Evolutionary conservation across 2,329 filamentous ascomycete species (phyloP).

Genomic region (Exophiala dermatitidis): DNA sequence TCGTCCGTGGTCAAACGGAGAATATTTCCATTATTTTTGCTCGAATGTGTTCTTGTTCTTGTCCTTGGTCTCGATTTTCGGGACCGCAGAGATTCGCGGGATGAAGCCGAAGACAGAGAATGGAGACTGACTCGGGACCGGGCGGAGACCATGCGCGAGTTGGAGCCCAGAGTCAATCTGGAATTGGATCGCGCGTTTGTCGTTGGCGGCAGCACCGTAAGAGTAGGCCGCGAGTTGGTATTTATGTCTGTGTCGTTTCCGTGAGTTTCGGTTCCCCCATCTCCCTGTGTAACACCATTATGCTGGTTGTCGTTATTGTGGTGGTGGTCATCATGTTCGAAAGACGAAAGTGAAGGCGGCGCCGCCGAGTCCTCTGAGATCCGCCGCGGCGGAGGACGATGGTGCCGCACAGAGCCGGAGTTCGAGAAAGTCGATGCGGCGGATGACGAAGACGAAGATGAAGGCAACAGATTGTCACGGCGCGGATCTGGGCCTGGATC

Average conservation of each 20-base stretch:
- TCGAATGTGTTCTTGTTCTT: neutral
- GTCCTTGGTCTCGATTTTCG: neutral
- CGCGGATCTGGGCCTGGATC: too few species aligned
- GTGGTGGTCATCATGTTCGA: conserved; percentile 3
- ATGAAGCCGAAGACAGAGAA: neutral
- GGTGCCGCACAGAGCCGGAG: conserved; percentile 16
- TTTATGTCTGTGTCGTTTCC: conserved; percentile 6
- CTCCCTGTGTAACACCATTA: too few species aligned
- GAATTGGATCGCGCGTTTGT: conserved; percentile 6
- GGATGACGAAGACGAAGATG: conserved; percentile 3
- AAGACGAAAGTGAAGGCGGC: conserved; percentile 15
- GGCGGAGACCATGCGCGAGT: conserved; percentile 16
- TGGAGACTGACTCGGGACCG: conserved; percentile 9
- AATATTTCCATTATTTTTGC: conserved; percentile 11
- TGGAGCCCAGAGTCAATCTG: conserved; percentile 4
- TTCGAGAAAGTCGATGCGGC: conserved; percentile 15
- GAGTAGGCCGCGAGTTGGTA: neutral
- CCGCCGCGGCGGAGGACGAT: conserved; percentile 13
- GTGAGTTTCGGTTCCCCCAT: neutral
- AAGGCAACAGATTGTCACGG: neutral
- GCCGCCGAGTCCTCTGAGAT: conserved; percentile 23
- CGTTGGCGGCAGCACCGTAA: conserved; percentile 10
- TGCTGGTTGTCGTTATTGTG: too few species aligned
- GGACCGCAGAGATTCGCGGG: conserved; percentile 1
- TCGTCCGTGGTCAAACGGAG: conserved; percentile 15